Evolutionary conservation across 805 yeast species (phyloP).

Genomic region (Metschnikowia kunwiensis): DNA sequence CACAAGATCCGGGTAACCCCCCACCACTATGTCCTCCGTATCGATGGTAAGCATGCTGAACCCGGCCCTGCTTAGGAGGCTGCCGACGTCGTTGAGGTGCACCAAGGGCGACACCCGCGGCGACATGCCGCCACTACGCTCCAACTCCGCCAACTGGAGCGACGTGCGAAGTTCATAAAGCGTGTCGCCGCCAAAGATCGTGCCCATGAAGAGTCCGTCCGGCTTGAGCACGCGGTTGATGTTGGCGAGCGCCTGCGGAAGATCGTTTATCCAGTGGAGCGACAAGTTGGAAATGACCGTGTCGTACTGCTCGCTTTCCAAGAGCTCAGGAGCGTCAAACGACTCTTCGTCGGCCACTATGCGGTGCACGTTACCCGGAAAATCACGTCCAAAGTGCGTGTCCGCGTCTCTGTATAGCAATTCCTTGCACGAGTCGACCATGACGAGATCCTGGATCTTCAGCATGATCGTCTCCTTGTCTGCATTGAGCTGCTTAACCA

Average conservation of each 20-base stretch:
- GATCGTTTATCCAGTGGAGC: slow-evolving; percentile 82
- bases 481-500: slow-evolving; percentile 41
- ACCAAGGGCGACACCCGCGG: slow-evolving; percentile 82
- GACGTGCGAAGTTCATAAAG: slow-evolving; percentile 78
- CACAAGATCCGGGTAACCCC: slow-evolving; percentile 66
- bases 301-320: slow-evolving; percentile 47
- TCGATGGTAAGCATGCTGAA: slow-evolving; percentile 80
- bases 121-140: slow-evolving; percentile 72
- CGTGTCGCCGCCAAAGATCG: slow-evolving; percentile 82
- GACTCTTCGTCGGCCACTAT: slow-evolving; percentile 67
- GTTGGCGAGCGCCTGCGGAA: slow-evolving; percentile 60
- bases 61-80: slow-evolving; percentile 68
- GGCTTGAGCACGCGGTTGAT: slow-evolving; percentile 63
- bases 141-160: slow-evolving; percentile 78
- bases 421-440: slow-evolving; percentile 62
- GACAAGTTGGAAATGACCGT: slow-evolving; percentile 72
- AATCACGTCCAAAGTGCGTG: slow-evolving; percentile 37
- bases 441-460: slow-evolving; percentile 52
- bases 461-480: slow-evolving; percentile 53
- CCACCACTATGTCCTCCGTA: slow-evolving; percentile 77
- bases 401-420: slow-evolving; percentile 52
- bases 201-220: slow-evolving; percentile 79
- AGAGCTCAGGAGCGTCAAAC: slow-evolving; percentile 42
- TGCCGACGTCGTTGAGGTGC: slow-evolving; percentile 72
- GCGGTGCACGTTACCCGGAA: slow-evolving; percentile 47